Conservation (phyloP, 1,284 basidiomycete genomes). For the Golubevia sp. region DNA sequence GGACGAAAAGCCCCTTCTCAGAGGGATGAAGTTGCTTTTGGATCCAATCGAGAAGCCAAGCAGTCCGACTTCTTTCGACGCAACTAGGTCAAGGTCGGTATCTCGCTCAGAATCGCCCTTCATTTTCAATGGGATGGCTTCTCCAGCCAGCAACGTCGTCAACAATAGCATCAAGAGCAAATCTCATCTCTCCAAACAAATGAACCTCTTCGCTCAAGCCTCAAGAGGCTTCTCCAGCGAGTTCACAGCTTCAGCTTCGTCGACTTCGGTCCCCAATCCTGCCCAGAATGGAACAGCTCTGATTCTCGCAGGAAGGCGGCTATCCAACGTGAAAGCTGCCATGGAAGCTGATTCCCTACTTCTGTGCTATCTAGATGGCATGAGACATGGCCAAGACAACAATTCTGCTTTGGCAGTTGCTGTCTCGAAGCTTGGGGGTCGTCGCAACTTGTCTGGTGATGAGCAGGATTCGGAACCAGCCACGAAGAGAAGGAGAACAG, state of each 20-base stretch:
- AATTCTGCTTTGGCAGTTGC: slow-evolving; percentile 32
- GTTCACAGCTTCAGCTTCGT: slow-evolving; percentile 6
- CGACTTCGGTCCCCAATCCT: slow-evolving; percentile 8
- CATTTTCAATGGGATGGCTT: slow-evolving; percentile 2
- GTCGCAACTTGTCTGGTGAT: slow-evolving; percentile 7
- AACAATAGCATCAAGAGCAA: slow-evolving; percentile 3
- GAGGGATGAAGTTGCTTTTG: neutral
- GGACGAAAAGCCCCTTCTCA: neutral
- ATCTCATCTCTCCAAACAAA: slow-evolving; percentile 15
- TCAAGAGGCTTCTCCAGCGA: slow-evolving; percentile 15
- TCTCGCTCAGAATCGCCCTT: neutral
- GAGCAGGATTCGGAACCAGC: slow-evolving; percentile 7
- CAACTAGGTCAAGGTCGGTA: neutral
- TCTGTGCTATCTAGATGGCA: slow-evolving; percentile 31
- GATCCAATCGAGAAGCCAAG: neutral
- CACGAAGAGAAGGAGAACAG: slow-evolving; percentile 19
- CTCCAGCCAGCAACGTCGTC: neutral
- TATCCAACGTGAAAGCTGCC: slow-evolving; percentile 15
- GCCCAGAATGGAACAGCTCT: neutral
- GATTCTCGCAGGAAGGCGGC: slow-evolving; percentile 15
- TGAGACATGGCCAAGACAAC: slow-evolving; percentile 29
- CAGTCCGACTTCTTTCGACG: neutral
- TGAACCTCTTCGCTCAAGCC: slow-evolving; percentile 20
- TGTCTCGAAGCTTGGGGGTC: slow-evolving; percentile 26
- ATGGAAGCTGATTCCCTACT: slow-evolving; percentile 34